These are phyloP conservation scores for Postia placenta DNA, from an alignment of 768 basidiomycete species.

Conservation along the genomic window DNA sequence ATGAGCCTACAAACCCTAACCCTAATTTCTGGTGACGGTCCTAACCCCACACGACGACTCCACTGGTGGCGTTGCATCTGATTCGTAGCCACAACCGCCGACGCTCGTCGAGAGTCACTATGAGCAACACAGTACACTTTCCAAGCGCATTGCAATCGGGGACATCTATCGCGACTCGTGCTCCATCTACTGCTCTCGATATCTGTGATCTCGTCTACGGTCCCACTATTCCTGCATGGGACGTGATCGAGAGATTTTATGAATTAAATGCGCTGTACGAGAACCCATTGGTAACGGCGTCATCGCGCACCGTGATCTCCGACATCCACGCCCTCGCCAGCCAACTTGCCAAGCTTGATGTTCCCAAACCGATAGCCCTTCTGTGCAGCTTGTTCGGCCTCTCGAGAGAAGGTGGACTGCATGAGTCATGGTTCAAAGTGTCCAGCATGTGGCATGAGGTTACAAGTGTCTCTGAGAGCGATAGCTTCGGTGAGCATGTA, in stretches of 20 bases:
- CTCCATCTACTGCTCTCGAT: slow-evolving; percentile 49
- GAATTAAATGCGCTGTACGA: slow-evolving; percentile 75
- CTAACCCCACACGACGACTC: no score
- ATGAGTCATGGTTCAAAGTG: slow-evolving; percentile 51
- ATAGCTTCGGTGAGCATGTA: slow-evolving; percentile 59
- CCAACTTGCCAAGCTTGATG: slow-evolving; percentile 53
- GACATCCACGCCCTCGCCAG: slow-evolving; percentile 63
- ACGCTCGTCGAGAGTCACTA: no score
- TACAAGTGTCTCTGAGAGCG: slow-evolving; percentile 69
- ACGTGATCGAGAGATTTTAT: slow-evolving; percentile 56
- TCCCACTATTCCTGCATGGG: slow-evolving; percentile 40
- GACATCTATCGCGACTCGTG: neutral
- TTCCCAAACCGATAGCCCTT: slow-evolving; percentile 62
- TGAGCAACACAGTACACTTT: slow-evolving; percentile 13
- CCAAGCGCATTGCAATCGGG: slow-evolving; percentile 2
- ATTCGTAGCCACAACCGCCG: neutral
- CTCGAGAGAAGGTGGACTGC: slow-evolving; percentile 24
- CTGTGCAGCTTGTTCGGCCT: slow-evolving; percentile 51
- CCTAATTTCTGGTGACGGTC: no score
- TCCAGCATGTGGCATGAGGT: slow-evolving; percentile 71
- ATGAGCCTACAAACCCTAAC: no score
- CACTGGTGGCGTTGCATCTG: no score
- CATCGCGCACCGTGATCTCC: slow-evolving; percentile 63
- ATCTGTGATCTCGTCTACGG: slow-evolving; percentile 70
- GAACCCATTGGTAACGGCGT: slow-evolving; percentile 73